Conservation (phyloP, 2,329 filamentous ascomycete genomes). For the Fusarium torreyae region DNA sequence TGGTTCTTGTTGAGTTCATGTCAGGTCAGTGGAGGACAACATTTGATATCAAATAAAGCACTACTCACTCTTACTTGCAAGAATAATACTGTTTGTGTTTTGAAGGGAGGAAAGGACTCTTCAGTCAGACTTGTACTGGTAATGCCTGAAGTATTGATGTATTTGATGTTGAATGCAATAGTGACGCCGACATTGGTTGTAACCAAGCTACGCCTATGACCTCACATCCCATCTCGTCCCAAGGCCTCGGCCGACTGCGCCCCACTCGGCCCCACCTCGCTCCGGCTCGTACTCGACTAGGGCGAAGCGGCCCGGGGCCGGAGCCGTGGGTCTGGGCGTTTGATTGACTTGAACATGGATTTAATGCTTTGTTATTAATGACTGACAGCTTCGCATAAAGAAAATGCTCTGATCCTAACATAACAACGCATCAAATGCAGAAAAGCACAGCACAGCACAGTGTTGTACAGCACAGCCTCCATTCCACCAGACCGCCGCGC, state of each 20-base stretch:
- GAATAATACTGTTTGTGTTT: not conserved
- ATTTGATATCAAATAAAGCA: not conserved
- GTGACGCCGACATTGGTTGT: constrained; percentile 33
- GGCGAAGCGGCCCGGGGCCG: constrained; percentile 11
- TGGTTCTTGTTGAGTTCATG: not conserved
- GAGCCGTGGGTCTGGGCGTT: constrained; percentile 24
- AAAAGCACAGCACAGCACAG: not conserved
- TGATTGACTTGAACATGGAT: constrained; percentile 2
- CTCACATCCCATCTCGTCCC: constrained; percentile 29
- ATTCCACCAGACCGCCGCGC: constrained; percentile 7
- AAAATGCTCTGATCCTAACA: not conserved
- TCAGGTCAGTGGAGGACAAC: not conserved
- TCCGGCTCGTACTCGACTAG: constrained; percentile 24
- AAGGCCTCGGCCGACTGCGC: constrained; percentile 31
- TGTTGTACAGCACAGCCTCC: constrained; percentile 28
- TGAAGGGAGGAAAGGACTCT: not conserved
- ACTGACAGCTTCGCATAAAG: not conserved
- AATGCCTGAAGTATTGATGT: not conserved
- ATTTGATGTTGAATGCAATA: not conserved
- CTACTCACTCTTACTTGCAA: not conserved
- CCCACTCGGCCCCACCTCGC: constrained; percentile 32
- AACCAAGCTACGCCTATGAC: constrained; percentile 34
- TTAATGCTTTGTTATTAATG: not conserved
- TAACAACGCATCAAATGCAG: not conserved
- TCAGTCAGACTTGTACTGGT: too few species aligned